Evolutionary conservation across 768 basidiomycete genomes (phyloP).

Genomic region (Collybia sp.): DNA sequence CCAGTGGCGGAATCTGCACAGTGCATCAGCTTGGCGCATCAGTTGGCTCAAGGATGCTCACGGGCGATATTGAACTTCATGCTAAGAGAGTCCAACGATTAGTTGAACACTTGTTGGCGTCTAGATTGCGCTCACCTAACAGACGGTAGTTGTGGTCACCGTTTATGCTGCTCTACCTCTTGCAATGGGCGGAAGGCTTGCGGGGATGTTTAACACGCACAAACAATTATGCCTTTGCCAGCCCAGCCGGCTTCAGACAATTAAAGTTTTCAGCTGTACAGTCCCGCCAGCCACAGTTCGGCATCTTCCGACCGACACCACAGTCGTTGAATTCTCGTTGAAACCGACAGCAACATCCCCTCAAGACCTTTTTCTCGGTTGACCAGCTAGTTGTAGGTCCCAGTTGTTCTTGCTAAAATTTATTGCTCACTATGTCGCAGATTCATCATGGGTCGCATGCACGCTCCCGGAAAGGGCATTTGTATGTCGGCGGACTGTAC

Average conservation of each 20-base stretch:
- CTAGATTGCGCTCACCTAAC: constrained; percentile 21
- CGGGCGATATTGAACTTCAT: constrained; percentile 99
- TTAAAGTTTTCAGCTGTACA: constrained; percentile 65
- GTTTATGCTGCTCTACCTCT: constrained; percentile 32
- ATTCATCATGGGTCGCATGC: constrained; percentile 91
- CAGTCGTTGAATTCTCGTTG: constrained; percentile 8
- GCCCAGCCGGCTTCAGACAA: constrained; percentile 13
- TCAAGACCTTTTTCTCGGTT: constrained; percentile 34
- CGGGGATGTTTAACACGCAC: constrained; percentile 24
- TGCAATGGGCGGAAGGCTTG: constrained; percentile 27
- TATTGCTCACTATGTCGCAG: constrained; percentile 17
- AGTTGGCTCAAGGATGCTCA: constrained; percentile 35
- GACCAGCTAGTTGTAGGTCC: constrained; percentile 18
- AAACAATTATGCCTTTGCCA: constrained; percentile 27
- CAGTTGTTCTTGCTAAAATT: constrained; percentile 4
- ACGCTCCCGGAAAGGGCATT: constrained; percentile 99
- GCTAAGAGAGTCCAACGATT: constrained; percentile 22
- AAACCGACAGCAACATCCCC: constrained; percentile 36
- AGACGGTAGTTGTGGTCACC: constrained; percentile 32
- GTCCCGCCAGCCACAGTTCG: constrained; percentile 41
- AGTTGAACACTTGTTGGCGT: no score
- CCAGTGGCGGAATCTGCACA: constrained; percentile 88
- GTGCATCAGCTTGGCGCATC: constrained; percentile 5
- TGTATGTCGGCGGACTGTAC: constrained; percentile 48
- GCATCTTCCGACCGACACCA: constrained; percentile 20